Base-by-base conservation (phyloP, 768 basidiomycete genomes). In the Calvatia gigantea region DNA sequence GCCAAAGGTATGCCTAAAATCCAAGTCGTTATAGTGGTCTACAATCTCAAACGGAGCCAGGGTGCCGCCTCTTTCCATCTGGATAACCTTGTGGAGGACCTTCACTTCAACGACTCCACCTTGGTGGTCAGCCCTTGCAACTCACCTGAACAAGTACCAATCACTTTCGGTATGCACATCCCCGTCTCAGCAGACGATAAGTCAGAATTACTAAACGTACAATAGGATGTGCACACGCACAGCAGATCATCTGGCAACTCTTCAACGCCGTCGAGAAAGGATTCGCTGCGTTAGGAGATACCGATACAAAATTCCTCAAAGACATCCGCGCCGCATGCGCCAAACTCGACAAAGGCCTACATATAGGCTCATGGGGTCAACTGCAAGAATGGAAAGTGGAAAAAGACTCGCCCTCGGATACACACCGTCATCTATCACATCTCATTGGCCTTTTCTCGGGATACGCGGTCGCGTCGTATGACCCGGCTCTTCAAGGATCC, bases 361-460 rank as follows among this genome's bases (percentile, higher is more conserved):
- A 80, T 33, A 77, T 91, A 44, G 89, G 88, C 23, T 79, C 73
- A 3, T 89, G 86, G 87, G 86, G 87, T 7, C 87, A 90, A 64
- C 75, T 91, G 12, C 87, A 89, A 81, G 89, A 90, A 68, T 91
- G 88, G 88, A 91, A 90, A 64, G 66, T 89, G 19, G 88, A 89
- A 55, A 78, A 82, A 63, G 88, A 90, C 66, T 73, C 67, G 0
- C 77, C 75, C 1, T 76, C 71, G 1, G 88, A 90, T 65, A 84
- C 79, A 6, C 88, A 90, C 62, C 84, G 88, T 39, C 87, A 89
- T 61, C 73, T 91, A n/a, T 88, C 86, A 17, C 88, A 90, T 59
- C 73, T 90, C 48, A 78, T 89, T 58, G 88, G 88, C 6, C 73
- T 91, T 31, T 89, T 87, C 64, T 87, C 88, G 2, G 87, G 88